A percentile compares a stretch with the other conserved stretches of the same genome.
phyloP scores from a whole-genome alignment of 192 early-diverging fungal genomes.

The Coemansia sp. region DNA sequence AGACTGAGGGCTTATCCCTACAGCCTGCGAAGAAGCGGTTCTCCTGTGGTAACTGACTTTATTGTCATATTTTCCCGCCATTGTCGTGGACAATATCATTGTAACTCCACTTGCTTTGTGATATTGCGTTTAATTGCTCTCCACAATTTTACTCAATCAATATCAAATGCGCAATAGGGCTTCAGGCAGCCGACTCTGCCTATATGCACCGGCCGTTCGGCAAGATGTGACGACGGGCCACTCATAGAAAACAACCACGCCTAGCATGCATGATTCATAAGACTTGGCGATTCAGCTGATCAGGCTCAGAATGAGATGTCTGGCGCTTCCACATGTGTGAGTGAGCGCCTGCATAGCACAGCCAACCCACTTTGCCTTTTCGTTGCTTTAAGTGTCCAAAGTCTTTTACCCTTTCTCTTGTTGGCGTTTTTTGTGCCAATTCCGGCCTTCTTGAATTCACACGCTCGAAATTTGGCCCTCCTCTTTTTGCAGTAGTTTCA shows the following conservation, averaged over 20 bases:
- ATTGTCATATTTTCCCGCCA: neutral
- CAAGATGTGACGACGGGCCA: neutral
- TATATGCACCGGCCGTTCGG: neutral
- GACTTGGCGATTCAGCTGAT: neutral
- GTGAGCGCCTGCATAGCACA: neutral
- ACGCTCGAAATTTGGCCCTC: neutral
- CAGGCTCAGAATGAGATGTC: neutral
- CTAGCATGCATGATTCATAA: neutral
- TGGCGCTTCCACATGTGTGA: neutral
- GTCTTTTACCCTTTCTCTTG: neutral
- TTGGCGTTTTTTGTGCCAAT: neutral
- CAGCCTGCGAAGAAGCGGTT: neutral
- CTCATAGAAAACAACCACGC: neutral
- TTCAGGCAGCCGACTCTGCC: neutral
- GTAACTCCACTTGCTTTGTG: neutral
- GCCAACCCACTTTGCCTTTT: neutral
- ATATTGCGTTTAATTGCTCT: neutral
- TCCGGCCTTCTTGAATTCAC: neutral
- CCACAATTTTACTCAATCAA: conserved; percentile 4
- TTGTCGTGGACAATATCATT: neutral
- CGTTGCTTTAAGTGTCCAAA: neutral
- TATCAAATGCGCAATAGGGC: neutral
- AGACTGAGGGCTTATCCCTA: neutral
- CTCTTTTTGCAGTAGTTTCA: neutral
- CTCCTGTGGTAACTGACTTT: neutral